These are phyloP conservation scores for Ustulina deusta DNA, from an alignment of 2,329 filamentous ascomycete genomes.

Conservation along the genomic window DNA sequence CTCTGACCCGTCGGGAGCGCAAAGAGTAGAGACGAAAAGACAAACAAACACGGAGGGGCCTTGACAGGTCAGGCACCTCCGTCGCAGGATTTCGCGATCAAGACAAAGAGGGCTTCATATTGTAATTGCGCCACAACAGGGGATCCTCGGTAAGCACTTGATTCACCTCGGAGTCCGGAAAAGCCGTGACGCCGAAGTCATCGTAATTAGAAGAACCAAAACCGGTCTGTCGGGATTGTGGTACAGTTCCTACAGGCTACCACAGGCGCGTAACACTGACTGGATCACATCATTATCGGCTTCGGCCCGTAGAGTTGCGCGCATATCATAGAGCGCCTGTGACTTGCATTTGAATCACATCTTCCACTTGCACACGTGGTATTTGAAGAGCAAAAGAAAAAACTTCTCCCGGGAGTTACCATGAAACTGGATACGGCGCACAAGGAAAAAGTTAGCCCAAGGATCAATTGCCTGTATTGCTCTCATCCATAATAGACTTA, in stretches of 20 bases:
- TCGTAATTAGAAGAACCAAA: conserved; percentile 18
- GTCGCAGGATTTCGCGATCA: background rate
- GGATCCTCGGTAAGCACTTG: background rate
- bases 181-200: conserved; percentile 37
- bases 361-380: background rate
- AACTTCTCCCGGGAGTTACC: background rate
- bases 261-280: conserved; percentile 17
- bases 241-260: conserved; percentile 23
- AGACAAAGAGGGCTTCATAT: background rate
- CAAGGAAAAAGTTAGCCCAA: no score
- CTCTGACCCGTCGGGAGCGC: conserved; percentile 21
- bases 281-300: conserved; percentile 22
- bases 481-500: no score
- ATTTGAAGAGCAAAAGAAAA: background rate
- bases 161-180: conserved; percentile 44
- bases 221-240: conserved; percentile 20
- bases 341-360: background rate
- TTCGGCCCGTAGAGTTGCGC: conserved; percentile 3
- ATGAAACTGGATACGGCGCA: background rate
- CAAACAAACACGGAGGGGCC: conserved; percentile 10
- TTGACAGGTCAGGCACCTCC: background rate
- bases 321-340: background rate
- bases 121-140: background rate
- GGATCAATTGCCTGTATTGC: no score
- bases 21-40: conserved; percentile 2